A percentile compares a stretch with the other conserved stretches of the same genome.
Evolutionary conservation across 2,329 filamentous ascomycete genomes (phyloP).

Genomic region (Apiospora kogelbergensis): DNA sequence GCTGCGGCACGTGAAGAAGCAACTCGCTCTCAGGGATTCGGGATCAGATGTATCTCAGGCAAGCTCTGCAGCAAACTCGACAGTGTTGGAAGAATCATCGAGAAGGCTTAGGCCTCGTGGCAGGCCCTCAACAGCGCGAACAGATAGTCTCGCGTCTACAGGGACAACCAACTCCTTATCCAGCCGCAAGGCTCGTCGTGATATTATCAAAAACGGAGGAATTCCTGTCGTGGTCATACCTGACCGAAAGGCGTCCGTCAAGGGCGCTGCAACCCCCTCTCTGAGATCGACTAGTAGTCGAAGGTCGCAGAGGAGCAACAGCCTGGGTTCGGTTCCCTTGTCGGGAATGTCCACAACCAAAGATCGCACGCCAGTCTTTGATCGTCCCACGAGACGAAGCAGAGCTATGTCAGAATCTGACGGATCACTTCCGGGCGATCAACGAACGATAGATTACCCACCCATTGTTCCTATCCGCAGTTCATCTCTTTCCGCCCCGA

Average conservation of each 20-base stretch:
- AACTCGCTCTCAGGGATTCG: conserved; percentile 24
- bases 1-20: conserved; percentile 48
- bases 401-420: conserved; percentile 49
- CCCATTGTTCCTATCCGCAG: conserved; percentile 56
- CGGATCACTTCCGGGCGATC: conserved; percentile 42
- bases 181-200: conserved; percentile 56
- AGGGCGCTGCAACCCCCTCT: conserved; percentile 50
- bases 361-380: conserved; percentile 43
- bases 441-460: conserved; percentile 60
- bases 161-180: conserved; percentile 49
- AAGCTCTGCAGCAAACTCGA: conserved; percentile 44
- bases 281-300: conserved; percentile 62
- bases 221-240: conserved; percentile 65
- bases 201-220: conserved; percentile 58
- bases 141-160: conserved; percentile 50
- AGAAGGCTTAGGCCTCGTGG: conserved; percentile 30
- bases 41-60: conserved; percentile 39
- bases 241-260: conserved; percentile 54
- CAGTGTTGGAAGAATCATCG: conserved; percentile 30
- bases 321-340: conserved; percentile 47
- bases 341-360: conserved; percentile 42
- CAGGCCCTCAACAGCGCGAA: conserved; percentile 31
- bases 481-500: conserved; percentile 63
- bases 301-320: conserved; percentile 53
- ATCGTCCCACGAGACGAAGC: conserved; percentile 40